Evolutionary conservation across 768 basidiomycete genomes (phyloP).

Genomic region (Paxillus ammoniavirescens): DNA sequence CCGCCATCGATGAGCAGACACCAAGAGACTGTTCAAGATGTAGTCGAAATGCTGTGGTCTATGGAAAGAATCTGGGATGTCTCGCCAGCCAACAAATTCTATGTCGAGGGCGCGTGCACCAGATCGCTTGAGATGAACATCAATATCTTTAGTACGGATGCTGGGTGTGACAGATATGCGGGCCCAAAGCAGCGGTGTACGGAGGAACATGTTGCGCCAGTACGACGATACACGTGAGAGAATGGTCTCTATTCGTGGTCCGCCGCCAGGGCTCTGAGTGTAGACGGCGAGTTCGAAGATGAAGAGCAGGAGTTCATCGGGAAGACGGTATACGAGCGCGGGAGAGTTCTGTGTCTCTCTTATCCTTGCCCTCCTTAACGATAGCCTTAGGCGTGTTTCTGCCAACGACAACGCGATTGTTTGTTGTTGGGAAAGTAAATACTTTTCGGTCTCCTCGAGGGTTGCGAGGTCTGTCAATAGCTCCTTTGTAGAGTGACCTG

Average conservation of each 20-base stretch:
- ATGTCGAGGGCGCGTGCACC: neutral
- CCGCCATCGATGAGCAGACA: neutral
- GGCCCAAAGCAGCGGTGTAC: neutral
- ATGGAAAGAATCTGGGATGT: neutral
- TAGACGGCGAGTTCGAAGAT: constrained; percentile 4
- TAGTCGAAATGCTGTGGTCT: constrained; percentile 1
- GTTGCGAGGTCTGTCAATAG: neutral
- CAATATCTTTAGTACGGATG: neutral
- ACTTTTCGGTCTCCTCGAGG: neutral
- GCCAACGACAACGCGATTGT: neutral
- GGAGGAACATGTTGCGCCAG: neutral
- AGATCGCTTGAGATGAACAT: neutral
- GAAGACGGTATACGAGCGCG: neutral
- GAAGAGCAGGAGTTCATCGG: neutral
- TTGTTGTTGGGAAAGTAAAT: neutral
- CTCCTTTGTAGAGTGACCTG: neutral
- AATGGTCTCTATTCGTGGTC: neutral
- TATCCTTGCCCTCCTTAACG: neutral
- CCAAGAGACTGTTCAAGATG: neutral
- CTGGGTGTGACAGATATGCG: neutral
- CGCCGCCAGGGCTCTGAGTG: neutral
- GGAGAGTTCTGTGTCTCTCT: neutral
- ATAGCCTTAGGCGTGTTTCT: neutral
- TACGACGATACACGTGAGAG: constrained; percentile 1
- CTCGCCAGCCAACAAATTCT: neutral